Percentiles rank a stretch among this genome's conserved stretches.
Evolutionary conservation across 2,329 filamentous ascomycete genomes (phyloP).

Genomic region (Cladophialophora carrionii): DNA sequence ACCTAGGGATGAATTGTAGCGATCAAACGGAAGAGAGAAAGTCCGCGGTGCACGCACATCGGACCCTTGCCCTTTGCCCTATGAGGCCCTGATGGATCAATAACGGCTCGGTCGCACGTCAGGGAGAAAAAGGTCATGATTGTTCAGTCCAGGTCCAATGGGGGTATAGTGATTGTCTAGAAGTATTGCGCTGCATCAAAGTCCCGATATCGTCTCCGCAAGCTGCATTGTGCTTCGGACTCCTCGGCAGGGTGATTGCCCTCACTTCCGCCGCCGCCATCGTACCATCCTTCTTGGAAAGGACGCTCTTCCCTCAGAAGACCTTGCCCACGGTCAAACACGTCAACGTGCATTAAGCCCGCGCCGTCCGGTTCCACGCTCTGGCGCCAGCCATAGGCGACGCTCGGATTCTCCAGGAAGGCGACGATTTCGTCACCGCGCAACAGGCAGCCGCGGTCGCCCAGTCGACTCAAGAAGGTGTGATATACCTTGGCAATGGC

Average conservation of each 20-base stretch:
- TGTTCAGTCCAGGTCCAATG: neutral
- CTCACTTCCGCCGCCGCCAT: slow-evolving; percentile 22
- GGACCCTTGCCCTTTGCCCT: neutral
- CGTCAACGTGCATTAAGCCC: slow-evolving; percentile 29
- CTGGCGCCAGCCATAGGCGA: slow-evolving; percentile 30
- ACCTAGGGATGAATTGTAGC: neutral
- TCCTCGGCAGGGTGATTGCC: neutral
- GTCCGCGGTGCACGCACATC: neutral
- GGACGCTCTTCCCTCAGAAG: slow-evolving; percentile 9
- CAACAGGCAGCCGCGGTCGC: slow-evolving; percentile 34
- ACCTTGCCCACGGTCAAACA: slow-evolving; percentile 22
- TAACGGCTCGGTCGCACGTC: neutral
- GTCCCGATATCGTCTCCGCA: slow-evolving; percentile 28
- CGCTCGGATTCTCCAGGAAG: slow-evolving; percentile 27
- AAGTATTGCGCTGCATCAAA: slow-evolving; percentile 29
- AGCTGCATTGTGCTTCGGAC: neutral
- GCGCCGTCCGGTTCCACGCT: slow-evolving; percentile 21
- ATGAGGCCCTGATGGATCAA: neutral
- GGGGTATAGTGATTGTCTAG: neutral
- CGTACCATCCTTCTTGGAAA: slow-evolving; percentile 30
- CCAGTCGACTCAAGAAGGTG: slow-evolving; percentile 26
- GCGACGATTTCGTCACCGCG: slow-evolving; percentile 33
- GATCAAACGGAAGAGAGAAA: neutral
- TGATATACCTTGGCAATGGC: slow-evolving; percentile 35
- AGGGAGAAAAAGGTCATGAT: neutral